Base-by-base conservation (phyloP, 768 basidiomycete genomes). In the Xanthoconium stramineum region DNA sequence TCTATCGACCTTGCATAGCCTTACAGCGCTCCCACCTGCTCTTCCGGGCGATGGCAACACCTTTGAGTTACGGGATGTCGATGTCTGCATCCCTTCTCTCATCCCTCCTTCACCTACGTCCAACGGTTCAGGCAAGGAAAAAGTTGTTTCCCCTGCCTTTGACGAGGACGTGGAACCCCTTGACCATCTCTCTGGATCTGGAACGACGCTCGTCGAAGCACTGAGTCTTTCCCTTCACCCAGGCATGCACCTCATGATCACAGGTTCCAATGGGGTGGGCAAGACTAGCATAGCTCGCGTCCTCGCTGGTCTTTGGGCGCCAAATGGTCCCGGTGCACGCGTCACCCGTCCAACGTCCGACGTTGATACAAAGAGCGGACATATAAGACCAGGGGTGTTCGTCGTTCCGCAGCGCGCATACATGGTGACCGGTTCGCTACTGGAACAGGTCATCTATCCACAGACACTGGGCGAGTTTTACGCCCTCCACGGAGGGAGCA, bases 371-470 rank as follows among this genome's bases (percentile, higher is more conserved):
- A 44, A 69, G 60, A 61, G 70, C 64, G 67, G 77, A 56, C 74
- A 77, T 63, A 42, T 43, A 5, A 55, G 58, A 17, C 55, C 75
- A 13, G 83, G 84, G 19, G 79, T 90, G n/a, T 86, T 91, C 58
- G 84, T 97, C 53, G 81, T 98, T 3, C 96, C 96, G 5, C 96
- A 98, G 72, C 78, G 95, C 14, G 86, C 94, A 24, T 98, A 98
- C 70, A 91, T 98, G 83, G 88, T 89, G 30, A 79, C 84, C 0
- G 96, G 96, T 0, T 88, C 85, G 59, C 73, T 98, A 44, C 75
- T 96, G 15, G 94, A 97, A 63, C 96, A 98, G 78, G 83, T 96
- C 30, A 94, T 96, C 57, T 98, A 97, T 70, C 94, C 94, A 7
- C 85, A 94, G 69, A 59, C 61, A 1, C 28, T 68, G 3, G 64